Evolutionary conservation across 2,329 filamentous ascomycete species (phyloP), one percentile per base, ranked within the genome.

Genomic region (Pyrenochaeta sp.): DNA sequence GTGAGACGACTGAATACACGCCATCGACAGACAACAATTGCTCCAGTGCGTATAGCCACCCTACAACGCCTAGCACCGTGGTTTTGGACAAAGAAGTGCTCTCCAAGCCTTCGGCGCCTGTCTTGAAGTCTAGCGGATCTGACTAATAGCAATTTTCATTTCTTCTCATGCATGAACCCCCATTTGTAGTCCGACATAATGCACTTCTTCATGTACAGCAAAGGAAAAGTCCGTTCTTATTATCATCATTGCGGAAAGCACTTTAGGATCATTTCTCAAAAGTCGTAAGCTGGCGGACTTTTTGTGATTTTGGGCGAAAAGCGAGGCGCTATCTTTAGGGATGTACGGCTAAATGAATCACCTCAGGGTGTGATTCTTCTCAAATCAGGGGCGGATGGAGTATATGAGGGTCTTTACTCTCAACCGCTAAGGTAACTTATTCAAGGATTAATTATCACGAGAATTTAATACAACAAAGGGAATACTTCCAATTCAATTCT

Each of bases 51-150:
- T 19, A 19, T 19, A 19, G 19, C 19, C 19, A 19, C 19, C 19
- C 19, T 37, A 44, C 37, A 19, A 53, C 52, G 15, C 37, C 34
- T 5, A 48, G 34, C 24, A 19, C 39, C 15, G 12, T 22, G 5
- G 30, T n/a, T 19, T 15, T 32, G 32, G 9, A 30, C n/a, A 15
- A 45, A n/a, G 51, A 52, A 5, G 9, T 32, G 15, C 43, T 52
- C 1, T 25, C 54, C 30, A 36, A 32, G 2, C 51, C 54, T 6
- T 50, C 50, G 2, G 24, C 25, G 34, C 54, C 54, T 44, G 32
- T 51, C 2, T 5, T 54, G n/a, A 60, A 57, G 28, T 13, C 43
- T 36, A 36, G 27, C 22, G 34, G 32, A 28, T 49, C 46, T 49
- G 22, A 22, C n/a, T 54, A 24, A 52, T 44, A 5, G 10, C 10